Evolutionary conservation across 169 alveolate species (phyloP).

Genomic region (Babesia bovis): DNA sequence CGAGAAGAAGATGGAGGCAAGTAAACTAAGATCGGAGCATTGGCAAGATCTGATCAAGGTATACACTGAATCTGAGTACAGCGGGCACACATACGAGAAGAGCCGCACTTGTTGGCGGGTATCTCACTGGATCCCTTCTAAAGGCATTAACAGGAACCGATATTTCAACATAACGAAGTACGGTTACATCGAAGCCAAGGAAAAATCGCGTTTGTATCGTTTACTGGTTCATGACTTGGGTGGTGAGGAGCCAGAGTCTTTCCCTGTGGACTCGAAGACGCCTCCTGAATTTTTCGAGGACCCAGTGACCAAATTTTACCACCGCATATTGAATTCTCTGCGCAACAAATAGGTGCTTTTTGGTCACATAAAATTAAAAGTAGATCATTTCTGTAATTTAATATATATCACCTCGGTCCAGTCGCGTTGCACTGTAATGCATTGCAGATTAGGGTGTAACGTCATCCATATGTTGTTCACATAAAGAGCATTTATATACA

Average conservation of each 20-base stretch:
- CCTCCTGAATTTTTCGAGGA: slow-evolving; percentile 37
- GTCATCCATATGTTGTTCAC: neutral
- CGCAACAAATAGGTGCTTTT: slow-evolving; percentile 3
- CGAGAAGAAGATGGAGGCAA: slow-evolving; percentile 25
- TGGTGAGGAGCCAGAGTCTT: slow-evolving; percentile 60
- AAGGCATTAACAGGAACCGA: slow-evolving; percentile 61
- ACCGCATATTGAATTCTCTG: slow-evolving; percentile 42
- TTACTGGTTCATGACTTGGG: slow-evolving; percentile 38
- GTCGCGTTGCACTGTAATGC: slow-evolving; percentile 33
- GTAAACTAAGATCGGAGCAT: slow-evolving; percentile 12
- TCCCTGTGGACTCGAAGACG: slow-evolving; percentile 19
- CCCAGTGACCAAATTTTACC: slow-evolving; percentile 48
- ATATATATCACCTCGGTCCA: neutral
- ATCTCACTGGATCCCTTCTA: slow-evolving; percentile 65
- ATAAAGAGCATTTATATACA: slow-evolving; percentile 2
- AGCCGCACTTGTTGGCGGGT: slow-evolving; percentile 68
- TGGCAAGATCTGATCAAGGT: slow-evolving; percentile 42
- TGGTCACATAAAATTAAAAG: neutral
- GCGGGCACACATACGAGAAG: slow-evolving; percentile 61
- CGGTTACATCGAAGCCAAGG: slow-evolving; percentile 69
- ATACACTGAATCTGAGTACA: slow-evolving; percentile 39
- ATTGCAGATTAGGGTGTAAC: neutral
- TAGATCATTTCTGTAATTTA: neutral
- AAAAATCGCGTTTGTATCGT: slow-evolving; percentile 39
- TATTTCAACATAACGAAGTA: slow-evolving; percentile 64